Evolutionary conservation across 140 eudicot genomes (phyloP).

Genomic region (Oenanthe javanica): DNA sequence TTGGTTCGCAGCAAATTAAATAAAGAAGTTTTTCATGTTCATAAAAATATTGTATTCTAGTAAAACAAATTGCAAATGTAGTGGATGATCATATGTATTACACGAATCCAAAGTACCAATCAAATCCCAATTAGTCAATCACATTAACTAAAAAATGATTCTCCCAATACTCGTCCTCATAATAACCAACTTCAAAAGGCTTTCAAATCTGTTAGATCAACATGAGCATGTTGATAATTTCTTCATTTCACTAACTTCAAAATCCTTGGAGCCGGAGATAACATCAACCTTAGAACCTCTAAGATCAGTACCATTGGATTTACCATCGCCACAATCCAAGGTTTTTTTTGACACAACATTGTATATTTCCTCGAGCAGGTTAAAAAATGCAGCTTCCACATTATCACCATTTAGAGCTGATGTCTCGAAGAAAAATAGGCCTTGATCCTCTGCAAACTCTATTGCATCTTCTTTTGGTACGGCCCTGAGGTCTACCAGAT

Average conservation of each 20-base stretch:
- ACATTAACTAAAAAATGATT: too few species aligned
- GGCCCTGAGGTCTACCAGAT: slow-evolving; percentile 53
- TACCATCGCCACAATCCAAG: slow-evolving; percentile 41
- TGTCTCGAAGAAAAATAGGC: slow-evolving; percentile 66
- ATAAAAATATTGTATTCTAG: background rate
- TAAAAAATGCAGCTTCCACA: slow-evolving; percentile 63
- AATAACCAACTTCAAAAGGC: too few species aligned
- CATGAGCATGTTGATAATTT: slow-evolving; percentile 59
- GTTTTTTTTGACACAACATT: slow-evolving; percentile 58
- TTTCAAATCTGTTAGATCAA: slow-evolving; percentile 34
- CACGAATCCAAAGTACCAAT: background rate
- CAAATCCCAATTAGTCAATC: background rate
- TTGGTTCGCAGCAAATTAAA: too few species aligned
- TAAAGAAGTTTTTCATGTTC: background rate
- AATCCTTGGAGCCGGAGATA: slow-evolving; percentile 33
- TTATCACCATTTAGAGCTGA: slow-evolving; percentile 80
- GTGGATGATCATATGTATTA: background rate
- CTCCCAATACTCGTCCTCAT: too few species aligned
- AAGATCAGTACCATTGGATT: slow-evolving; percentile 26
- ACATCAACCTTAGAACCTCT: slow-evolving; percentile 61
- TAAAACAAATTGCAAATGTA: background rate
- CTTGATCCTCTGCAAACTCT: slow-evolving; percentile 70
- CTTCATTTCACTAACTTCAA: slow-evolving; percentile 79
- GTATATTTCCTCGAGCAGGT: slow-evolving; percentile 51
- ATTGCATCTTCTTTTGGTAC: slow-evolving; percentile 70